phyloP scores from a whole-genome alignment of 306 rosid species.

The Cucumis cinereus region DNA sequence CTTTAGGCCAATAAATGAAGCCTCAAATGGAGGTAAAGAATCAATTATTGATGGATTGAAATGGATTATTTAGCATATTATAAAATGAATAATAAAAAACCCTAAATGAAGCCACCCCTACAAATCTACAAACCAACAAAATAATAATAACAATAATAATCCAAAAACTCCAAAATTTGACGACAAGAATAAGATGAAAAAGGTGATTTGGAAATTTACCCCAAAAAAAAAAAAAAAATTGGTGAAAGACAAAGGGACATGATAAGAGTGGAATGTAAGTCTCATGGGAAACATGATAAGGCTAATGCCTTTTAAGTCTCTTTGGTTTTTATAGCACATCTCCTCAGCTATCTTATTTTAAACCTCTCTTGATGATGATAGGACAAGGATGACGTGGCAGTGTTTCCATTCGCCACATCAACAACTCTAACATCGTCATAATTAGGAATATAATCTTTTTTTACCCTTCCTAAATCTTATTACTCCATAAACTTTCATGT shows the following conservation, averaged over 20 bases:
- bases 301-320: neutral
- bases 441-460: neutral
- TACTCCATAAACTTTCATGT: neutral
- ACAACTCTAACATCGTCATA: neutral
- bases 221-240: neutral
- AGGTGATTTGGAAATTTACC: neutral
- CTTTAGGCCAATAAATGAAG: no score
- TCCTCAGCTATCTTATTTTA: neutral
- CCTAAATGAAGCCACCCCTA: neutral
- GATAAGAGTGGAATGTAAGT: conserved; percentile 27
- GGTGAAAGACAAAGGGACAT: conserved; percentile 22
- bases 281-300: conserved; percentile 33
- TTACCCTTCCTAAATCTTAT: neutral
- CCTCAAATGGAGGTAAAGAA: neutral
- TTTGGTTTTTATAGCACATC: neutral
- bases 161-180: neutral
- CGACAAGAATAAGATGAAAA: neutral
- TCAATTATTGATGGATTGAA: neutral
- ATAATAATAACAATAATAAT: neutral
- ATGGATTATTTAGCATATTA: neutral
- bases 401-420: neutral
- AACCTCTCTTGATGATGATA: neutral
- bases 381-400: neutral
- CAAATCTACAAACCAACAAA: neutral
- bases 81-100: no score